These are phyloP conservation scores for Clarireedia homoeocarpa DNA, from an alignment of 2,329 filamentous ascomycete genomes.

Conservation along the genomic window DNA sequence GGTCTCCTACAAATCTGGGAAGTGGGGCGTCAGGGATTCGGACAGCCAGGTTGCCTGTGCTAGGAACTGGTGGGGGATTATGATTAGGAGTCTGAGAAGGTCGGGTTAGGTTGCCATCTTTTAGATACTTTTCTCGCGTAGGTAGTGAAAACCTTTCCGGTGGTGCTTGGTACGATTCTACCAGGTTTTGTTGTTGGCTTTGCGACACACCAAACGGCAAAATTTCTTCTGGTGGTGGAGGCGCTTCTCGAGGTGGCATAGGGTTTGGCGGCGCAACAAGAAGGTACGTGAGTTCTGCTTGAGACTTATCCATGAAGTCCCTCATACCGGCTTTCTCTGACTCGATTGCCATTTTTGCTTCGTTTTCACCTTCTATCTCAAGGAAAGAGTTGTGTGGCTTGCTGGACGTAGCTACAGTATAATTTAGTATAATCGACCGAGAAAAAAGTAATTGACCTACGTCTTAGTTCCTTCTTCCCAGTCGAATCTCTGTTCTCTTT, in stretches of 20 bases:
- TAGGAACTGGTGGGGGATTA: slow-evolving; percentile 45
- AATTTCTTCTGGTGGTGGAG: slow-evolving; percentile 51
- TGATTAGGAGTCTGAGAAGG: slow-evolving; percentile 50
- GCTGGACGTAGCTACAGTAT: slow-evolving; percentile 13
- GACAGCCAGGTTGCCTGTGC: slow-evolving; percentile 30
- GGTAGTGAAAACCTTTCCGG: slow-evolving; percentile 12
- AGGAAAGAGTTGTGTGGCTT: slow-evolving; percentile 31
- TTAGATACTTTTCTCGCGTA: slow-evolving; percentile 48
- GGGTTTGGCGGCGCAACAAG: slow-evolving; percentile 62
- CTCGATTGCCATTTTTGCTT: slow-evolving; percentile 29
- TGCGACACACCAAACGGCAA: slow-evolving; percentile 38
- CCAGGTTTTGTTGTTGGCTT: slow-evolving; percentile 30
- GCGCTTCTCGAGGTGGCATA: slow-evolving; percentile 55
- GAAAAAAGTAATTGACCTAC: slow-evolving; percentile 34
- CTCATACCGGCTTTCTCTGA: slow-evolving; percentile 46
- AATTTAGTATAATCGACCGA: background rate
- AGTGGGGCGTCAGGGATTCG: slow-evolving; percentile 40
- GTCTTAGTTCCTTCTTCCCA: slow-evolving; percentile 47
- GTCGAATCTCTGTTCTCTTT: slow-evolving; percentile 46
- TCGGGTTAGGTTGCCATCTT: slow-evolving; percentile 42
- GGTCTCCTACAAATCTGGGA: slow-evolving; percentile 45
- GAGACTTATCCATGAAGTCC: slow-evolving; percentile 57
- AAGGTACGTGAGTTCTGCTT: slow-evolving; percentile 56
- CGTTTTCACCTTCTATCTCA: slow-evolving; percentile 40
- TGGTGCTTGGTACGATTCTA: slow-evolving; percentile 24